Percentiles rank a stretch among this genome's conserved stretches.
These are phyloP conservation scores for Ceratocystis cubensis DNA, from an alignment of 2,329 filamentous ascomycete genomes.

Conservation along the genomic window DNA sequence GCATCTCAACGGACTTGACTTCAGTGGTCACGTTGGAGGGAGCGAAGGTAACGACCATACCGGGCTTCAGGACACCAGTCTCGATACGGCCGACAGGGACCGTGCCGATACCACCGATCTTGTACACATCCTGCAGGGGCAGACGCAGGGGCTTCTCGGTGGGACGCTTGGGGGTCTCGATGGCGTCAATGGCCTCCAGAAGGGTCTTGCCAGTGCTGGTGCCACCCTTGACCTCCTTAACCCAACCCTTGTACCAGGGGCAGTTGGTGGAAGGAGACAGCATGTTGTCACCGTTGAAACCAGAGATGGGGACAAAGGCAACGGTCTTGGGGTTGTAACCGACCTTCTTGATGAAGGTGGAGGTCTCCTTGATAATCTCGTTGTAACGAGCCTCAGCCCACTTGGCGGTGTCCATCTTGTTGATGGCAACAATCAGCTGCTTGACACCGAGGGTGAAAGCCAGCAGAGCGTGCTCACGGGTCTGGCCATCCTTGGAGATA, in stretches of 20 bases:
- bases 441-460: constrained; percentile 99
- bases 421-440: constrained; percentile 99
- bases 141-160: constrained; percentile 99
- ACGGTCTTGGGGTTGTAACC: constrained; percentile 99
- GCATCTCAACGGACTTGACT: constrained; percentile 99
- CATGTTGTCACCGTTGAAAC: constrained; percentile 99
- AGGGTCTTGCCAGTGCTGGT: constrained; percentile 93
- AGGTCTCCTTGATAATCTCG: constrained; percentile 99
- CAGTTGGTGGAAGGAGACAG: constrained; percentile 77
- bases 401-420: constrained; percentile 99
- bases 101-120: constrained; percentile 99
- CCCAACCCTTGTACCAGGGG: constrained; percentile 99
- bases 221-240: constrained; percentile 76
- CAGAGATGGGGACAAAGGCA: constrained; percentile 98
- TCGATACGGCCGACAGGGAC: constrained; percentile 99
- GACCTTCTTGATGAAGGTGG: constrained; percentile 99
- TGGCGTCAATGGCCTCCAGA: constrained; percentile 95
- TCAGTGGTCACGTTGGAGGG: constrained; percentile 99
- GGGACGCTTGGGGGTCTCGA: constrained; percentile 84
- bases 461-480: constrained; percentile 99
- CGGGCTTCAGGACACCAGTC: constrained; percentile 88
- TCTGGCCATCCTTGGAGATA: constrained; percentile 99
- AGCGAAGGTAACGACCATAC: constrained; percentile 96
- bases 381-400: constrained; percentile 94
- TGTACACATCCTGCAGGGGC: constrained; percentile 99